phyloP scores from a whole-genome alignment of 2,329 filamentous ascomycete species.

The Xylaria sp. region DNA sequence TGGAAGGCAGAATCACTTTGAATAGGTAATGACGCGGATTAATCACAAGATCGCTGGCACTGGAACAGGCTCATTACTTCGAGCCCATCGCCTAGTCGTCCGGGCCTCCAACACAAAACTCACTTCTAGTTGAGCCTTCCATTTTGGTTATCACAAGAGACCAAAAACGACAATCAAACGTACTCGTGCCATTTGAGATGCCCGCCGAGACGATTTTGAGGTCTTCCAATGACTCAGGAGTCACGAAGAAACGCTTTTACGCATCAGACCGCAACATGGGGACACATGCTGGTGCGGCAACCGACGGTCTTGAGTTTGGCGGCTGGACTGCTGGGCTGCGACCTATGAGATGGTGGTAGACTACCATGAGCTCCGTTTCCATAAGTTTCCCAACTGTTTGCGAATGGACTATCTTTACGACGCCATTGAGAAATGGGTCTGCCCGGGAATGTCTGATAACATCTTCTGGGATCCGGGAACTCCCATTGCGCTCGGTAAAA shows the following conservation, averaged over 20 bases:
- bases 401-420: constrained; percentile 16
- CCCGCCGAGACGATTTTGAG: neutral
- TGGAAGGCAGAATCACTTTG: constrained; percentile 23
- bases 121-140: constrained; percentile 11
- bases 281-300: constrained; percentile 26
- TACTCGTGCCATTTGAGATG: neutral
- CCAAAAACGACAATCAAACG: neutral
- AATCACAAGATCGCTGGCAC: constrained; percentile 18
- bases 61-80: constrained; percentile 21
- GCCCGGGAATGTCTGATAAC: neutral
- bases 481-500: no score
- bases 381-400: constrained; percentile 6
- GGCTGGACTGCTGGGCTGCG: neutral
- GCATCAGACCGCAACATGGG: constrained; percentile 19
- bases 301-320: constrained; percentile 10
- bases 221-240: constrained; percentile 13
- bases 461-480: constrained; percentile 4
- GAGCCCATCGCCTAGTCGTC: neutral
- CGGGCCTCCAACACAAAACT: constrained; percentile 5
- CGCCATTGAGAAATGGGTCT: neutral
- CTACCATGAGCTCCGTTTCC: neutral
- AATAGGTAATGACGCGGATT: constrained; percentile 23
- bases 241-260: constrained; percentile 13
- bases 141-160: constrained; percentile 4
- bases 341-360: neutral